These are phyloP conservation scores for Neolentinus lepideus DNA, from an alignment of 1,284 basidiomycete genomes.

Conservation along the genomic window DNA sequence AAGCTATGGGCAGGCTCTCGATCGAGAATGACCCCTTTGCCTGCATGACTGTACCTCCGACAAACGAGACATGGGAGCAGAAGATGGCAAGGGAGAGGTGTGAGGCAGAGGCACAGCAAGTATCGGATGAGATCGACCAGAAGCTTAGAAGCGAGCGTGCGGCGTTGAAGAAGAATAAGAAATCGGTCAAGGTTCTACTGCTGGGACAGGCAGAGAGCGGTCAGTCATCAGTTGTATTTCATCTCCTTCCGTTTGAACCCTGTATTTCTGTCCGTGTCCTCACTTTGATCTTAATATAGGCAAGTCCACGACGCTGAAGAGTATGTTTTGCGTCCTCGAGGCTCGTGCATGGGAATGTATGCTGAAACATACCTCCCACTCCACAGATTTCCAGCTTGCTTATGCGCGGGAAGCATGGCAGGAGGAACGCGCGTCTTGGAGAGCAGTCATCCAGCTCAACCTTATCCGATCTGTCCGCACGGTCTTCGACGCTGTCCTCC, in stretches of 20 bases:
- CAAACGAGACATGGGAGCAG: constrained; percentile 22
- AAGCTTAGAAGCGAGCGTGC: constrained; percentile 43
- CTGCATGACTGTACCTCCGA: constrained; percentile 18
- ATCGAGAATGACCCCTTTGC: constrained; percentile 17
- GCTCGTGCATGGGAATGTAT: neutral
- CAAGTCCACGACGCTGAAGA: constrained; percentile 46
- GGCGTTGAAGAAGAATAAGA: constrained; percentile 41
- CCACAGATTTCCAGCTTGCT: constrained; percentile 4
- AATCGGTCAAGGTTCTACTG: constrained; percentile 48
- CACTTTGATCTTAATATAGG: constrained; percentile 21
- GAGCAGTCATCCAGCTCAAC: constrained; percentile 12
- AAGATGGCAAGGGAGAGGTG: constrained; percentile 29
- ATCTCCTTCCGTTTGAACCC: constrained; percentile 21
- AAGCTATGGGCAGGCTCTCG: constrained; percentile 4
- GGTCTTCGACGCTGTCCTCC: constrained; percentile 1
- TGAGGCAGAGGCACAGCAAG: constrained; percentile 47
- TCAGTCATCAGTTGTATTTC: constrained; percentile 19
- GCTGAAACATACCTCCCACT: neutral
- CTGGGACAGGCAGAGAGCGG: constrained; percentile 73
- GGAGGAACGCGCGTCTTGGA: neutral
- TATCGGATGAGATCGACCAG: constrained; percentile 61
- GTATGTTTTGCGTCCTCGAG: constrained; percentile 20
- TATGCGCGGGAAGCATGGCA: constrained; percentile 2
- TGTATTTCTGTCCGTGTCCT: constrained; percentile 17
- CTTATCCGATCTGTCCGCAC: constrained; percentile 11